Evolutionary conservation across 305 asterid species (phyloP), one percentile per base, ranked within the genome.

Genomic region (Euphrasia arctica): DNA sequence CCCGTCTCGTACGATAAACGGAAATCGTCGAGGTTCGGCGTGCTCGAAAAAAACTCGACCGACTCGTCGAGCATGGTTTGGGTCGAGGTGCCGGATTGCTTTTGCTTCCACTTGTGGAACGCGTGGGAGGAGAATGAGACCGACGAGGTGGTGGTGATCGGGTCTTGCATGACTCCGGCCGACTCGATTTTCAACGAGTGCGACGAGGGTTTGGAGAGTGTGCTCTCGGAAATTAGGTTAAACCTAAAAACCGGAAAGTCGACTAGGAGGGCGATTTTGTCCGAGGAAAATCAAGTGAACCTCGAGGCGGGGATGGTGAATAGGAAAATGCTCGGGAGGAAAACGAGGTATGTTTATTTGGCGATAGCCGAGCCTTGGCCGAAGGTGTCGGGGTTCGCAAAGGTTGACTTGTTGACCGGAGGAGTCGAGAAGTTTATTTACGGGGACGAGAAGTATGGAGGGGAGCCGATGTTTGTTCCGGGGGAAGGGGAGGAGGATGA

Each of bases 311-410:
- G 98, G 9, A 86, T 91, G 98, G 98, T 91, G 55, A 91, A 91
- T 77, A 73, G 91, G 15, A 84, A 86, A 85, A 83, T 62, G 66
- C 94, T 91, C 0, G 98, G 98, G 2, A 42, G 96, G 11, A 86
- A 84, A 62, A 91, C 95, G 0, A 51, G 69, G 15, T 86, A 56
- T 67, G 96, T 96, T 0, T 91, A 88, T 47, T 51, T 91, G 4
- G 97, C 97, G 3, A 82, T 91, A 18, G 95, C 97, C 0, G 97
- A 91, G 76, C 97, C 98, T 0, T 91, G 98, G 98, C 98, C 98
- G 13, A 91, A 88, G 66, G 98, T 91, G 0, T 91, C 96, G 2
- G 98, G 98, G 1, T 86, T 86, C 15, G 98, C 98, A 0, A 91
- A 91, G 52, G 98, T 91, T 3, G 91, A 91, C 73, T 78, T 91